Percentiles rank a stretch among this genome's conserved stretches.
Evolutionary conservation across 2,329 filamentous ascomycete genomes (phyloP).

Genomic region (Neofusicoccum laricinum): DNA sequence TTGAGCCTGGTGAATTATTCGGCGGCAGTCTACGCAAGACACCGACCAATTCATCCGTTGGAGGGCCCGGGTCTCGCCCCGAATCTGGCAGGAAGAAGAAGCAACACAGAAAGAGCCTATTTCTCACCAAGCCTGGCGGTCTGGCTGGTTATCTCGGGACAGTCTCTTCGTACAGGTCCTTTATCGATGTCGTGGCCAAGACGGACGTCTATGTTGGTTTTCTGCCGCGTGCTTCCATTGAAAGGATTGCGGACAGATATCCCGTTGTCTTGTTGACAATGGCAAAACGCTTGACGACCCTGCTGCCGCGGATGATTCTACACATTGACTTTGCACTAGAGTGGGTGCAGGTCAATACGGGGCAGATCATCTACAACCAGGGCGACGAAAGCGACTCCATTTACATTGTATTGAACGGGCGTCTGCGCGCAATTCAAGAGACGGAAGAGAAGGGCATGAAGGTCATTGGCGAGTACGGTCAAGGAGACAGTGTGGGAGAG

Average conservation of each 20-base stretch:
- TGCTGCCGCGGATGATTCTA: conserved; percentile 83
- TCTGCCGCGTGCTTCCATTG: conserved; percentile 76
- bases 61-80: conserved; percentile 16
- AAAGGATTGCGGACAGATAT: conserved; percentile 88
- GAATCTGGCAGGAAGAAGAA: conserved; percentile 42
- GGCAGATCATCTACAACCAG: conserved; percentile 91
- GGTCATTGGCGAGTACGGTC: conserved; percentile 87
- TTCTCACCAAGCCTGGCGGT: conserved; percentile 89
- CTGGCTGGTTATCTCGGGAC: conserved; percentile 93
- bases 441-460: conserved; percentile 76
- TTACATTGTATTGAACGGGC: conserved; percentile 94
- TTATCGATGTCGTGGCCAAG: conserved; percentile 94
- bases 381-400: conserved; percentile 96
- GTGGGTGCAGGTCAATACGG: conserved; percentile 95
- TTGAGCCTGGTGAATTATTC: conserved; percentile 34
- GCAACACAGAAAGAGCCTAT: conserved; percentile 67
- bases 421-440: conserved; percentile 80
- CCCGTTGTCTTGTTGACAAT: conserved; percentile 91
- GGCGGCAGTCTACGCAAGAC: conserved; percentile 23
- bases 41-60: conserved; percentile 24
- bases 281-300: conserved; percentile 87
- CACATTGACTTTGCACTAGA: conserved; percentile 98
- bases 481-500: conserved; percentile 96
- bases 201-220: conserved; percentile 99
- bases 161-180: conserved; percentile 91